These are phyloP conservation scores for Diplodia scrobiculata DNA, from an alignment of 2,329 filamentous ascomycete species.

Conservation along the genomic window DNA sequence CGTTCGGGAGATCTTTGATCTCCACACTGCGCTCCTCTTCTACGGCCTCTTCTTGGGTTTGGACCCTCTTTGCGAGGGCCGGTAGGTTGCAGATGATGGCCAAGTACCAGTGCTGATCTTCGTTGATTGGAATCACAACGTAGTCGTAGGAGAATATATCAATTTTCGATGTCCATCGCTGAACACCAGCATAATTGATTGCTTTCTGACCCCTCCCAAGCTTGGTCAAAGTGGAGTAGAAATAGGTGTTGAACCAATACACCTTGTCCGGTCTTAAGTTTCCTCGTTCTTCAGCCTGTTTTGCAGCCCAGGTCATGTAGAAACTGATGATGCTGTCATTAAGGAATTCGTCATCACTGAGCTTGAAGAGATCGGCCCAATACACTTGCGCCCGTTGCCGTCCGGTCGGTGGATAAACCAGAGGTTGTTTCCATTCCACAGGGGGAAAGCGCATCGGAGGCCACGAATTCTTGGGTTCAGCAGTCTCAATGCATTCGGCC, in stretches of 20 bases:
- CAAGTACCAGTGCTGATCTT: slow-evolving; percentile 86
- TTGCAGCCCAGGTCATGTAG: slow-evolving; percentile 59
- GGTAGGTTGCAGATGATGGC: slow-evolving; percentile 91
- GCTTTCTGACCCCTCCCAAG: slow-evolving; percentile 49
- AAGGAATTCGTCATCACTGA: slow-evolving; percentile 82
- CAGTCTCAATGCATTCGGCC: not conserved
- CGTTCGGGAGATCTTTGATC: not conserved
- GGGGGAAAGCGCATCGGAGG: not conserved
- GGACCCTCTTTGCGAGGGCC: slow-evolving; percentile 52
- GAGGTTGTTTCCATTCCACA: slow-evolving; percentile 46
- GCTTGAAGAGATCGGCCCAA: slow-evolving; percentile 69
- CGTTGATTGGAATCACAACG: slow-evolving; percentile 88
- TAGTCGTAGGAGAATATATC: slow-evolving; percentile 87
- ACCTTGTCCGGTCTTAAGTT: slow-evolving; percentile 60
- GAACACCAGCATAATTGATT: slow-evolving; percentile 83
- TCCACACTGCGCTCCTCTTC: not conserved
- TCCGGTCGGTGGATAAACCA: slow-evolving; percentile 63
- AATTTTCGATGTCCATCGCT: slow-evolving; percentile 81
- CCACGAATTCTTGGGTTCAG: not conserved
- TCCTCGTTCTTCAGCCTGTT: slow-evolving; percentile 2
- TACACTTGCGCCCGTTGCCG: slow-evolving; percentile 67
- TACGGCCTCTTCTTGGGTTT: slow-evolving; percentile 31
- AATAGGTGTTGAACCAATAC: slow-evolving; percentile 91
- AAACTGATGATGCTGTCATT: slow-evolving; percentile 94
- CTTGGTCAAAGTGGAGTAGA: slow-evolving; percentile 70